Evolutionary conservation across 768 basidiomycete genomes (phyloP).

Genomic region (Mycena albidolilacea): DNA sequence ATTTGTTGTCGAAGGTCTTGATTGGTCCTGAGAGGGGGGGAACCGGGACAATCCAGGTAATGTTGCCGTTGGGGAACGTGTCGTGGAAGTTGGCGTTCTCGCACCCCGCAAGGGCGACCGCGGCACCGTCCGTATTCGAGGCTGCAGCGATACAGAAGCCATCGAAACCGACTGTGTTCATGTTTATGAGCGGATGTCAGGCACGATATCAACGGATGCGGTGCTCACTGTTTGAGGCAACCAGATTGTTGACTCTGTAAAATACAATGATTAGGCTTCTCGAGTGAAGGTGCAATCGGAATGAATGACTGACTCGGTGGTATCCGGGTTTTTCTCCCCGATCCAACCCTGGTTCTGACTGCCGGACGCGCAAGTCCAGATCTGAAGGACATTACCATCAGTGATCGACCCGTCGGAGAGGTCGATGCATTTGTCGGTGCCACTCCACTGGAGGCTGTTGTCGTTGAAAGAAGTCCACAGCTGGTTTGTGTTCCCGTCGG

Average conservation of each 20-base stretch:
- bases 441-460: slow-evolving; percentile 16
- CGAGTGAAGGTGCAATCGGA: neutral
- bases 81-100: neutral
- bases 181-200: too few species aligned
- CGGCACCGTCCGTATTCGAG: slow-evolving; percentile 8
- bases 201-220: neutral
- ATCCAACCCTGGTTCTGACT: slow-evolving; percentile 15
- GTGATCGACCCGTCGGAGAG: slow-evolving; percentile 18
- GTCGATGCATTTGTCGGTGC: slow-evolving; percentile 31
- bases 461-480: slow-evolving; percentile 32
- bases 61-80: neutral
- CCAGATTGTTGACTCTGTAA: neutral
- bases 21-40: neutral
- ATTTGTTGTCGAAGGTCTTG: slow-evolving; percentile 26
- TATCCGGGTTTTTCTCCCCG: neutral
- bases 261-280: neutral
- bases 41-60: neutral
- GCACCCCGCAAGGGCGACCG: neutral
- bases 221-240: neutral
- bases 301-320: neutral
- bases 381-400: slow-evolving; percentile 21
- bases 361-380: slow-evolving; percentile 5
- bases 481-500: slow-evolving; percentile 36
- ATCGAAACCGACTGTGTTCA: too few species aligned
- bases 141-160: slow-evolving; percentile 1